phyloP scores from a whole-genome alignment of 2,329 filamentous ascomycete genomes.

The Stenocarpella maydis region DNA sequence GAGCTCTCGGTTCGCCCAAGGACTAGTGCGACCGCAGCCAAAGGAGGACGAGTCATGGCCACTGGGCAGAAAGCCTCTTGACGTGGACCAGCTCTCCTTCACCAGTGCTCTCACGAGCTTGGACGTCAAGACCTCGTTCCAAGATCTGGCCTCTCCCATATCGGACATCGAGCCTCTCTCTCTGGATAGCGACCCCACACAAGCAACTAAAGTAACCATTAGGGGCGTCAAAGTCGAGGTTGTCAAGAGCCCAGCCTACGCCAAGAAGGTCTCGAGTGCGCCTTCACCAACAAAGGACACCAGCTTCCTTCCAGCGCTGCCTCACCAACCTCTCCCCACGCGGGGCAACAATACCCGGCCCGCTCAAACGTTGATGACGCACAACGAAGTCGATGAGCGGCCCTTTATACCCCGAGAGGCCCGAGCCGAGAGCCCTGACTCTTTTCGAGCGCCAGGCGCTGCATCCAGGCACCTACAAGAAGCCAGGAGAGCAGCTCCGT shows the following conservation, averaged over 20 bases:
- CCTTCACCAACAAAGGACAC: conserved; percentile 17
- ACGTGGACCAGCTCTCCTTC: conserved; percentile 41
- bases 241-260: conserved; percentile 25
- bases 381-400: conserved; percentile 20
- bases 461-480: conserved; percentile 48
- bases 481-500: conserved; percentile 45
- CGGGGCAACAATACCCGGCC: conserved; percentile 2
- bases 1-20: conserved; percentile 20
- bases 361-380: conserved; percentile 1
- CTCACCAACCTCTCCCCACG: conserved; percentile 9
- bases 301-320: conserved; percentile 9
- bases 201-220: conserved; percentile 8
- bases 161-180: conserved; percentile 28
- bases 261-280: conserved; percentile 6
- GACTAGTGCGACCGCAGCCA: neutral
- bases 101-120: conserved; percentile 39
- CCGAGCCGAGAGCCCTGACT: conserved; percentile 38
- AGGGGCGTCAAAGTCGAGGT: conserved; percentile 10
- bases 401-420: neutral
- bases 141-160: conserved; percentile 19
- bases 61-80: conserved; percentile 39
- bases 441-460: conserved; percentile 40
- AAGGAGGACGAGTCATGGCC: conserved; percentile 29
- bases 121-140: conserved; percentile 30
- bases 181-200: conserved; percentile 2